Evolutionary conservation across 805 yeast genomes (phyloP).

Genomic region (Candida germanica): DNA sequence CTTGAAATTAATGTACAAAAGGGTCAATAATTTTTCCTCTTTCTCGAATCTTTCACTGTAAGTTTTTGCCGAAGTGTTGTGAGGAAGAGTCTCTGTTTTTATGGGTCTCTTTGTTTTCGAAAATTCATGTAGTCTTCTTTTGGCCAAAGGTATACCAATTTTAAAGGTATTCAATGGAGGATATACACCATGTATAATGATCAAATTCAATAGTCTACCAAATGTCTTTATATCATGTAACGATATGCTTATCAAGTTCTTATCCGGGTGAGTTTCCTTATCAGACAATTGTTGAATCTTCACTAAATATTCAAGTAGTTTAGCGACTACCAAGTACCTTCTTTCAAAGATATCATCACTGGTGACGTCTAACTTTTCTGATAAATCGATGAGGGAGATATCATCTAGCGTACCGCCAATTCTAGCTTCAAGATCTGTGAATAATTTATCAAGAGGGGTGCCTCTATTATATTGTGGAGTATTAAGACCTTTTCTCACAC

Average conservation of each 20-base stretch:
- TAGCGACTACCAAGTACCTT: conserved; percentile 21
- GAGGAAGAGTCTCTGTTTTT: conserved; percentile 18
- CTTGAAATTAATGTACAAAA: conserved; percentile 29
- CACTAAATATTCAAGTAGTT: conserved; percentile 33
- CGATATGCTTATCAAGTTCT: conserved; percentile 58
- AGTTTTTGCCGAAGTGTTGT: conserved; percentile 5
- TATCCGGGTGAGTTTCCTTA: conserved; percentile 21
- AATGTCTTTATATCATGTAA: conserved; percentile 81
- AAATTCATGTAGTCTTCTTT: conserved; percentile 54
- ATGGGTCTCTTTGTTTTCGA: conserved; percentile 25
- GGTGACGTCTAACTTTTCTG: conserved; percentile 6
- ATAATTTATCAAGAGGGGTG: conserved; percentile 34
- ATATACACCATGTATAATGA: conserved; percentile 71
- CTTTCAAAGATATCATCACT: conserved; percentile 2
- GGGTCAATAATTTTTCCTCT: conserved; percentile 20
- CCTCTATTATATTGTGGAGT: conserved; percentile 26
- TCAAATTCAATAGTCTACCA: conserved; percentile 57
- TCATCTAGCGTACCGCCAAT: conserved; percentile 24
- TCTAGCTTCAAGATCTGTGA: conserved; percentile 25
- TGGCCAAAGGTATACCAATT: conserved; percentile 62
- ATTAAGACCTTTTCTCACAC: conserved; percentile 30
- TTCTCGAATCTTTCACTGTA: conserved; percentile 17
- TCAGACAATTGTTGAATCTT: conserved; percentile 38
- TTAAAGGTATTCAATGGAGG: conserved; percentile 52
- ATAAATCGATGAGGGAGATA: conserved; percentile 17